Base-by-base conservation (phyloP, 768 basidiomycete species). In the Tephrocybe sp. region DNA sequence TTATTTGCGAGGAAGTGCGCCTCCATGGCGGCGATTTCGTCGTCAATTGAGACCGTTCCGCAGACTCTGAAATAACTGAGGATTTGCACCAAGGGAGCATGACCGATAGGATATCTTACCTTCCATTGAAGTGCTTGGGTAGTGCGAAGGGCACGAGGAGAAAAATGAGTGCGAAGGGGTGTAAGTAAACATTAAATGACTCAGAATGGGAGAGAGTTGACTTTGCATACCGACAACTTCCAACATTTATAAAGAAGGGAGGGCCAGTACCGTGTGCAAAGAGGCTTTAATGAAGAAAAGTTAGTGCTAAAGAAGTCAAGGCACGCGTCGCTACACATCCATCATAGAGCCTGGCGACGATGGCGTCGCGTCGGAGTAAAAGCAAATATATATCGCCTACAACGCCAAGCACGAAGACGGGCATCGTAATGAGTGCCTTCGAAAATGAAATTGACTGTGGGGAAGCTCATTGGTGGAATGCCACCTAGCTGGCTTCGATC, bases 1-100 rank as follows among this genome's bases (percentile, higher is more conserved):
- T 69, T 67, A 65, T 78, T 66, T 24, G 63, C 66, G 12, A 59
- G 52, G 59, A 77, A 78, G 61, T 75, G 69, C 43, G 65, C 64
- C 63, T 79, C 75, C 32, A 66, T 62, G 2, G 58, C 60, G 34
- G 58, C 57, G 41, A 75, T 47, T 44, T 70, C 49, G 18, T 65
- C 70, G 30, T 67, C 67, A 44, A 64, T 68, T 54, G 72, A 65
- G 47, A 52, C 52, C 8, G 67, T 71, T 42, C 74, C 76, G 50
- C 77, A 79, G 13, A 51, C 50, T 56, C 72, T 73, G 44, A n/a
- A 37, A 19, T 37, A n/a, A 37, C 16, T 30, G 1, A 38, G 19
- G 31, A 19, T 44, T 6, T 13, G 5, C 16, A 21, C 16, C 19
- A n/a, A 41, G 11, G 19, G 5, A 24, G 21, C 3, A 12, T 36